Base-by-base conservation (phyloP, 202 grass and related monocot genomes). In the Panicum hallii region DNA sequence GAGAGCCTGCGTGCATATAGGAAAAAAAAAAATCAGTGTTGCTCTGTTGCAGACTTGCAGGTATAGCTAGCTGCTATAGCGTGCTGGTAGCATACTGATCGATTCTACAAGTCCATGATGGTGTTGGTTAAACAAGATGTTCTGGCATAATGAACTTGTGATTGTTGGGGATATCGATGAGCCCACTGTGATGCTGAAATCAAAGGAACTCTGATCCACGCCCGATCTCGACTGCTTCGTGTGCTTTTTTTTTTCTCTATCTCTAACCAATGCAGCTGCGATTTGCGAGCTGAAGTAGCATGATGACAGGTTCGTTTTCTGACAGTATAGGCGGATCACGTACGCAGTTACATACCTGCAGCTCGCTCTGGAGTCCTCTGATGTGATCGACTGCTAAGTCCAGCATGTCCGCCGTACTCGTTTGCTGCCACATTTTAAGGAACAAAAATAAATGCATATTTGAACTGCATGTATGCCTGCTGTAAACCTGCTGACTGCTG, bases 361-460 rank as follows among this genome's bases (percentile, higher is more conserved):
- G 57, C 69, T 92, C 87, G 42, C 30, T 85, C 77, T 94, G 84
- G 55, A 94, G 73, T 81, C 71, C 80, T 80, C 81, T 91, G 74
- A 91, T 90, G 45, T 88, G 87, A 63, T 89, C 89, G 53, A 92
- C 82, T 63, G 89, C 89, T 45, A 92, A 3, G 17, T 94, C 92
- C 73, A 92, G 88, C 87, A 92, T 90, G 78, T 94, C 89, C 19
- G 89, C 72, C 13, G 89, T 89, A 7, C 83, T 94, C 11, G 89
- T 91, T 94, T 94, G 92, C 89, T 94, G 86, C 57, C 65, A 75
- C 40, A 49, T 49, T 87, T 64, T 47, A 15, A 63, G 74, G 6
- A 65, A 62, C 11, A 77, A 67, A 47, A 40, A 63, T 16, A 20
- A 14, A 36, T 7, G 26, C 26, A 26, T 49, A n/a, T 10, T 14